Base-by-base conservation (phyloP, 768 basidiomycete genomes). In the Amyloporia xantha region DNA sequence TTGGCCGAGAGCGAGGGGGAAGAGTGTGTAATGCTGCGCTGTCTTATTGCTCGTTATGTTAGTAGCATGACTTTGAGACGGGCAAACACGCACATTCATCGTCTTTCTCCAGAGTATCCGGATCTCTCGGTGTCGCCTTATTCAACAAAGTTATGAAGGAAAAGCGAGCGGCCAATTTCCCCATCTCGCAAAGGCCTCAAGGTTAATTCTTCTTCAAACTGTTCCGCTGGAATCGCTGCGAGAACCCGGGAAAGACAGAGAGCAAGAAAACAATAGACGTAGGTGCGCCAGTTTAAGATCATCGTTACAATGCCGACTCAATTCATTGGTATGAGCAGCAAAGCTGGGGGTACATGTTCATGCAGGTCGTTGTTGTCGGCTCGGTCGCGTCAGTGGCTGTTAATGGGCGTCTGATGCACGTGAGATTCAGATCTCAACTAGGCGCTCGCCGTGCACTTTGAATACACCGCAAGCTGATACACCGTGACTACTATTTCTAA, bases 11-110 rank as follows among this genome's bases (percentile, higher is more conserved):
- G 86, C 75, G 13, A 95, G 77, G 0, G 95, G 93, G 53, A 96
- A 91, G 12, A 96, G 64, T 3, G 78, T 82, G 56, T 92, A 92
- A 59, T 96, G 92, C 65, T 90, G 89, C 37, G 81, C 88, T 91
- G 52, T 5, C 39, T 36, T 5, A 25, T 42, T 47, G 24, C 21
- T 23, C 40, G 23, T 7, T 40, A 35, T 37, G 26, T 26, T 11
- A 21, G 25, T n/a, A 17, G 7, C 33, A 38, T 1, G 13, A 15
- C 11, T 17, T 15, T 19, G 24, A 26, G 7, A 20, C 12, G 2
- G 33, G 17, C 40, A n/a, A 57, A 67, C 42, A 58, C 81, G 68
- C 69, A 67, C 71, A 68, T 57, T 72, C 73, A 58, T 84, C 79
- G 43, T 68, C 63, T 13, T 37, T 47, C 13, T 66, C 71, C 11